phyloP scores from a whole-genome alignment of 2,329 filamentous ascomycete species.

The Chrysosporium keratinophilum region DNA sequence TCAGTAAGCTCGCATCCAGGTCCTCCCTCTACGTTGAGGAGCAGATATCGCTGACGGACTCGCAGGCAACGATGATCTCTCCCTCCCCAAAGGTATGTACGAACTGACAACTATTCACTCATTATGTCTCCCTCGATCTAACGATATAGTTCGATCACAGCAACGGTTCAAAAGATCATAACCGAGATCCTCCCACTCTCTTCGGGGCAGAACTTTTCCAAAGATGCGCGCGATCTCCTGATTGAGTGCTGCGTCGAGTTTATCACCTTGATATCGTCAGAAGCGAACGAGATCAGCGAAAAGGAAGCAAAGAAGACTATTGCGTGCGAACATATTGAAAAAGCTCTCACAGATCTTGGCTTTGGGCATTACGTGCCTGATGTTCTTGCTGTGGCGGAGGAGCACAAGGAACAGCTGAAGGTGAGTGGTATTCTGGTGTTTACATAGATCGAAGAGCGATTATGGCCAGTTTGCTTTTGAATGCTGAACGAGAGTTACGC shows the following conservation, averaged over 20 bases:
- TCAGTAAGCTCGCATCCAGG: background rate
- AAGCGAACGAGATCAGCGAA: conserved; percentile 97
- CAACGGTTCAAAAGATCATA: conserved; percentile 73
- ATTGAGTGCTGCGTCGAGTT: conserved; percentile 99
- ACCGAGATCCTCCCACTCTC: conserved; percentile 77
- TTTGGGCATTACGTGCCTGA: conserved; percentile 87
- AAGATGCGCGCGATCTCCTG: conserved; percentile 85
- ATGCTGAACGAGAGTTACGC: conserved; percentile 15
- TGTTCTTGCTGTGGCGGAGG: conserved; percentile 73
- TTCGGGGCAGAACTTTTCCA: conserved; percentile 74
- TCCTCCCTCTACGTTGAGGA: background rate
- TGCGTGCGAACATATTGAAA: conserved; percentile 93
- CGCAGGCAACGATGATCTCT: conserved; percentile 48
- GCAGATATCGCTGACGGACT: background rate
- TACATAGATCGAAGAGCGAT: too few species aligned
- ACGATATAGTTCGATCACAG: conserved; percentile 28
- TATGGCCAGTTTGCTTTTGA: conserved; percentile 9
- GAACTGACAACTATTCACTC: too few species aligned
- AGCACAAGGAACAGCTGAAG: conserved; percentile 89
- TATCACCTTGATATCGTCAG: conserved; percentile 94
- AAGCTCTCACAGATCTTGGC: conserved; percentile 81
- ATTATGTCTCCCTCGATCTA: background rate
- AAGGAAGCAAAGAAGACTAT: conserved; percentile 99
- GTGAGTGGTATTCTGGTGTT: conserved; percentile 39
- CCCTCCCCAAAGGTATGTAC: conserved; percentile 47